phyloP scores from a whole-genome alignment of 2,329 filamentous ascomycete genomes.

The Penicillium freii region DNA sequence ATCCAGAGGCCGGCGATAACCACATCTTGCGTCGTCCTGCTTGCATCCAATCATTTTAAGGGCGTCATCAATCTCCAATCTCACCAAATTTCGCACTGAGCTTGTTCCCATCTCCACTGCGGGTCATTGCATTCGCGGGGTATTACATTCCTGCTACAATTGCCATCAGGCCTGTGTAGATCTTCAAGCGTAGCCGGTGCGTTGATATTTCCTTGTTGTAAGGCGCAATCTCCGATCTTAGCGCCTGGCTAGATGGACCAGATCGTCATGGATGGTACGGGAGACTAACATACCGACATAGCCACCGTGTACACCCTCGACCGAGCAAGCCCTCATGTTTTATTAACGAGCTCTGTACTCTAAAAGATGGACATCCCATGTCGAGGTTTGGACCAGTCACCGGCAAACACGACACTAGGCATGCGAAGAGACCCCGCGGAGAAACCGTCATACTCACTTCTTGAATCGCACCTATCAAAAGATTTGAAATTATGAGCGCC shows the following conservation, averaged over 20 bases:
- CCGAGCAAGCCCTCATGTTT: not conserved
- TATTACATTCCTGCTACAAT: conserved; percentile 10
- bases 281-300: conserved; percentile 10
- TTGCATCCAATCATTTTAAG: conserved; percentile 18
- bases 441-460: conserved; percentile 10
- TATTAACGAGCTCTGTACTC: not conserved
- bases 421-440: conserved; percentile 25
- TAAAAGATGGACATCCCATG: conserved; percentile 16
- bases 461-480: conserved; percentile 12
- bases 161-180: conserved; percentile 13
- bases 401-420: conserved; percentile 27
- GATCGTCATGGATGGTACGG: not conserved
- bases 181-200: conserved; percentile 3
- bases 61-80: conserved; percentile 2
- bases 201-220: not conserved
- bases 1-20: conserved; percentile 24
- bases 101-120: conserved; percentile 17
- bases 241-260: not conserved
- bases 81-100: not conserved
- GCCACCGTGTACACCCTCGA: not conserved
- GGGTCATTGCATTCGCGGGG: conserved; percentile 23
- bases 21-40: not conserved
- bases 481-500: conserved; percentile 28
- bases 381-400: conserved; percentile 21
- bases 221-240: not conserved